These are phyloP conservation scores for Nannochloris sp. DNA, from an alignment of 139 green algal species.

Conservation along the genomic window DNA sequence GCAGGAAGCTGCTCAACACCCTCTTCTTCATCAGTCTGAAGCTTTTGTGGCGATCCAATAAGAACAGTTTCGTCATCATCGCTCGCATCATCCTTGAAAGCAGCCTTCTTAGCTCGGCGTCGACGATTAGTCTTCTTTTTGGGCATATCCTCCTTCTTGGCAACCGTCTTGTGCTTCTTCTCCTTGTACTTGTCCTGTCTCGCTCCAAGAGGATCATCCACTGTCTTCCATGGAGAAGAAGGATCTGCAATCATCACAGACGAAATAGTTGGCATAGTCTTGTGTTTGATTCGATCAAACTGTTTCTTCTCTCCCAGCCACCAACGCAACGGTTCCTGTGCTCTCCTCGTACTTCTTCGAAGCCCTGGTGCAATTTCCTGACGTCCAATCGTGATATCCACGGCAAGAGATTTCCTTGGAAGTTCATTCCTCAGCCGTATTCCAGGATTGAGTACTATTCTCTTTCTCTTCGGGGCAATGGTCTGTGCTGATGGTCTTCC, in stretches of 20 bases:
- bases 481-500: not conserved
- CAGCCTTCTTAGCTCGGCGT: not conserved
- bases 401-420: conserved; percentile 5
- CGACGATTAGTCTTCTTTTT: not conserved
- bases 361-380: conserved; percentile 23
- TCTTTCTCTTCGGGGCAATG: not conserved
- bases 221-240: conserved; percentile 27
- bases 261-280: conserved; percentile 30
- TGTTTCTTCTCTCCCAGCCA: conserved; percentile 30
- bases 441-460: conserved; percentile 12
- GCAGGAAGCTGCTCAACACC: too few relatives aligned
- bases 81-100: not conserved
- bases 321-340: conserved; percentile 24
- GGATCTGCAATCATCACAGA: conserved; percentile 14
- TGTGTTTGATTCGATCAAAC: conserved; percentile 20
- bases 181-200: conserved; percentile 3
- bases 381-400: conserved; percentile 12
- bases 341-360: conserved; percentile 12
- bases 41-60: not conserved
- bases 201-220: conserved; percentile 11
- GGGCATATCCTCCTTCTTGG: not conserved
- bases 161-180: not conserved
- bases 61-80: not conserved
- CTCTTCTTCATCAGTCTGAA: too few relatives aligned
- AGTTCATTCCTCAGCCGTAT: conserved; percentile 24